These are phyloP conservation scores for Claviceps digitariae DNA, from an alignment of 2,329 filamentous ascomycete species.

Conservation along the genomic window DNA sequence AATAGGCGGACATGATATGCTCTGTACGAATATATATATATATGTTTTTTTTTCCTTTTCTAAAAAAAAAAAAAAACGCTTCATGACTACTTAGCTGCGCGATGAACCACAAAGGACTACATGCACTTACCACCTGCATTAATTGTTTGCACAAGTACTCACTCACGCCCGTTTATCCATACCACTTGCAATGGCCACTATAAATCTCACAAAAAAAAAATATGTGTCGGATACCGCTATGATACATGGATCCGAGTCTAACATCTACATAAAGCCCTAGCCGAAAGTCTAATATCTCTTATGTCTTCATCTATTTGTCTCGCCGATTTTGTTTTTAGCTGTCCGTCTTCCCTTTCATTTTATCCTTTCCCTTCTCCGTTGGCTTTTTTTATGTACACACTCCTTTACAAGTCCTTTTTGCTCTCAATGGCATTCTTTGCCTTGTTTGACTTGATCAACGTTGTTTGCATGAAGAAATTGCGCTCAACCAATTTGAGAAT, in stretches of 20 bases:
- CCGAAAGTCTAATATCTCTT: not conserved
- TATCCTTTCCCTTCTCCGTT: slow-evolving; percentile 7
- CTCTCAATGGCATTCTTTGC: slow-evolving; percentile 25
- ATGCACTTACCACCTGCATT: too few relatives aligned
- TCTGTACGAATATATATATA: slow-evolving; percentile 5
- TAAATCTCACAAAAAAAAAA: too few relatives aligned
- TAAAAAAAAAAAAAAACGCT: slow-evolving; percentile 4
- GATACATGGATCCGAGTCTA: slow-evolving; percentile 20
- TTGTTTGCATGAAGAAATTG: slow-evolving; percentile 45
- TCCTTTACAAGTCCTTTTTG: slow-evolving; percentile 41
- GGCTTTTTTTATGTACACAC: slow-evolving; percentile 8
- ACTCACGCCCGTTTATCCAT: too few relatives aligned
- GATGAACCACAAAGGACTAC: not conserved
- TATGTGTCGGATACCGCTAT: not conserved
- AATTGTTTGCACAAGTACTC: too few relatives aligned
- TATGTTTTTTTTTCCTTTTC: not conserved
- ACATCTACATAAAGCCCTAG: slow-evolving; percentile 13
- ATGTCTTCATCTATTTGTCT: not conserved
- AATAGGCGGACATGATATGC: not conserved
- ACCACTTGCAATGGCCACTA: too few relatives aligned
- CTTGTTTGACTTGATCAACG: slow-evolving; percentile 19
- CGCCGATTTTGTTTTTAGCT: not conserved
- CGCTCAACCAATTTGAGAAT: slow-evolving; percentile 67
- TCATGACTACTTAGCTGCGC: slow-evolving; percentile 3
- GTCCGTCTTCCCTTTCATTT: not conserved